Evolutionary conservation across 1,284 basidiomycete species (phyloP).

Genomic region (Cryptococcus sp.): DNA sequence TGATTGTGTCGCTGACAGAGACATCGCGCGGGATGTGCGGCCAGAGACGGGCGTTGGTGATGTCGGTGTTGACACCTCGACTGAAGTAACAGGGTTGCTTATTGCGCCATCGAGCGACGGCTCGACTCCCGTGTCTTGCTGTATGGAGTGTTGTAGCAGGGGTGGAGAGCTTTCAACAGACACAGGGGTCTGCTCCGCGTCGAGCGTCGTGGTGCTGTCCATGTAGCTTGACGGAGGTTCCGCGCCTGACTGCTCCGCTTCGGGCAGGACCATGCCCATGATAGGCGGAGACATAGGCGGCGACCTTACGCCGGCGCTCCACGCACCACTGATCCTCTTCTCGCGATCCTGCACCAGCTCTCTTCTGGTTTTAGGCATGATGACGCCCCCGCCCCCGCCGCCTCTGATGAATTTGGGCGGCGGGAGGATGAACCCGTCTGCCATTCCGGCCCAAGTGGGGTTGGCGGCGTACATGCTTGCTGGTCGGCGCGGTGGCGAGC

Average conservation of each 20-base stretch:
- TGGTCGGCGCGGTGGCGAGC: constrained; percentile 8
- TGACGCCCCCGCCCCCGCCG: constrained; percentile 15
- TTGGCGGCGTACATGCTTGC: constrained; percentile 8
- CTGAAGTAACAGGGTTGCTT: too few relatives aligned
- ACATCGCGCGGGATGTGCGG: constrained; percentile 19
- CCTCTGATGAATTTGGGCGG: constrained; percentile 28
- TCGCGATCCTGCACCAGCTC: constrained; percentile 24
- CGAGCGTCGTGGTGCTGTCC: too few relatives aligned
- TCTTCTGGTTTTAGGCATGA: constrained; percentile 31
- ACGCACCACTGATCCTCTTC: constrained; percentile 22
- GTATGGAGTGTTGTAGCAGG: too few relatives aligned
- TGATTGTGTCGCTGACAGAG: constrained; percentile 10
- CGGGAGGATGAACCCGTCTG: constrained; percentile 28
- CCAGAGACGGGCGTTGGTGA: background rate
- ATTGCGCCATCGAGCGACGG: too few relatives aligned
- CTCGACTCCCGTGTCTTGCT: too few relatives aligned
- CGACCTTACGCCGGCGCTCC: constrained; percentile 1
- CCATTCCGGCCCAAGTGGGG: constrained; percentile 32
- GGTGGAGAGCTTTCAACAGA: too few relatives aligned
- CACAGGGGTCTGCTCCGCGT: too few relatives aligned
- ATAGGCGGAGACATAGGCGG: constrained; percentile 9
- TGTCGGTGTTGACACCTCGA: too few relatives aligned
- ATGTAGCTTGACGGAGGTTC: too few relatives aligned
- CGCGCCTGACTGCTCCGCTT: too few relatives aligned
- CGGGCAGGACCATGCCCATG: too few relatives aligned